Evolutionary conservation across 208 protist genomes (phyloP).

Genomic region (Leishmania gerbilli): DNA sequence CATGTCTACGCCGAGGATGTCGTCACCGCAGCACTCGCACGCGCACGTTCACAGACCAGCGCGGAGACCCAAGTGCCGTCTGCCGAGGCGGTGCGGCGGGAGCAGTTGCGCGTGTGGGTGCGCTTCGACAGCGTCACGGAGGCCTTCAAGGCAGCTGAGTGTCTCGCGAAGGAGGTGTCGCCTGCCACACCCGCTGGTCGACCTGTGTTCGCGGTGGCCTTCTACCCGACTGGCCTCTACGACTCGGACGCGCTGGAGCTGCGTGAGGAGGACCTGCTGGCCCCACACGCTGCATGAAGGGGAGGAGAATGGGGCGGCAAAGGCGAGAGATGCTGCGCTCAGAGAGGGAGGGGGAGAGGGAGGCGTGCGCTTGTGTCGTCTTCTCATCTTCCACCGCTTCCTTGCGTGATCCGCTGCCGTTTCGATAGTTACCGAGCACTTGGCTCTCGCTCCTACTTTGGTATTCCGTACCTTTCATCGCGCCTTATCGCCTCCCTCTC

Average conservation of each 20-base stretch:
- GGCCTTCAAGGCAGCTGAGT: conserved; percentile 80
- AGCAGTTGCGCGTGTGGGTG: conserved; percentile 73
- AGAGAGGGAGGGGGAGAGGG: background rate
- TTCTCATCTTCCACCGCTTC: background rate
- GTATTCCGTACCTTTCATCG: background rate
- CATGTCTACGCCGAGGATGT: conserved; percentile 31
- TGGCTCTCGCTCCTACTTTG: background rate
- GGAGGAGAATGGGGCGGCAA: background rate
- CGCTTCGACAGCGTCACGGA: conserved; percentile 86
- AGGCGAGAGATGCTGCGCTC: no score
- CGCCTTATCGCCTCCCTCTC: background rate
- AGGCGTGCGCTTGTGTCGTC: background rate
- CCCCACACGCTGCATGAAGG: background rate
- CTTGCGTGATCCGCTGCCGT: background rate
- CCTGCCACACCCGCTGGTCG: conserved; percentile 6
- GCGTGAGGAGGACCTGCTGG: conserved; percentile 32
- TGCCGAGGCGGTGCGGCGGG: conserved; percentile 23
- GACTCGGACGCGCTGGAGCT: conserved; percentile 46
- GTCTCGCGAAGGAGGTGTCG: conserved; percentile 24
- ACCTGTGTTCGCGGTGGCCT: conserved; percentile 41
- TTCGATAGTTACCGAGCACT: background rate
- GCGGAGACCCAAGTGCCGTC: background rate
- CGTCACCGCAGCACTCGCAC: conserved; percentile 13
- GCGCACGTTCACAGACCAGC: background rate
- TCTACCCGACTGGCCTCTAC: conserved; percentile 69